These are phyloP conservation scores for Gautieria morchelliformis DNA, from an alignment of 768 basidiomycete genomes.

Conservation along the genomic window DNA sequence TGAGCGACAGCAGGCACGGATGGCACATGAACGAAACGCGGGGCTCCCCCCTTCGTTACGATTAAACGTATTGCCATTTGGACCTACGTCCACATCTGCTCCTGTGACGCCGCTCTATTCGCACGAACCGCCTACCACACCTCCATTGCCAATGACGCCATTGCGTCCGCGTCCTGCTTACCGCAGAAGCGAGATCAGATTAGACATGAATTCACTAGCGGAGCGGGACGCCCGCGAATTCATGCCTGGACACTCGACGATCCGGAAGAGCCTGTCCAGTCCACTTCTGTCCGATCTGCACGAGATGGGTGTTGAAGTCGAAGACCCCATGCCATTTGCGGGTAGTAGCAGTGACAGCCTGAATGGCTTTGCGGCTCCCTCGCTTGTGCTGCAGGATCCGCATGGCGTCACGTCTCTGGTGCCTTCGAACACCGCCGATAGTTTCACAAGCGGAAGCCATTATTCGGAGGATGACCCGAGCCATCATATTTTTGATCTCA, in stretches of 20 bases:
- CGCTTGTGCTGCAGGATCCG: constrained; percentile 6
- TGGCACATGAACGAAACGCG: neutral
- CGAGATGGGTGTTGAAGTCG: constrained; percentile 7
- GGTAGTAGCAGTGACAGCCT: constrained; percentile 1
- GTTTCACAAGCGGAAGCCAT: constrained; percentile 1
- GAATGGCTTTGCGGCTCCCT: neutral
- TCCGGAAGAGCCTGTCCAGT: constrained; percentile 7
- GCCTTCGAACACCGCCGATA: constrained; percentile 3
- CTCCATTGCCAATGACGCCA: neutral
- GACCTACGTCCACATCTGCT: neutral
- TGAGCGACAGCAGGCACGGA: neutral
- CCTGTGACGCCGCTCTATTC: neutral
- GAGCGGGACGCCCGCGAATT: neutral
- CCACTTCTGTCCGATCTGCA: constrained; percentile 9
- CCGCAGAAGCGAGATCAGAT: neutral
- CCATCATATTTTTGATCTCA: neutral
- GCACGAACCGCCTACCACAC: neutral
- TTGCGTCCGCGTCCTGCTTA: neutral
- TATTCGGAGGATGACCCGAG: neutral
- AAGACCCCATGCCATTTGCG: neutral
- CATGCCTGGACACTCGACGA: constrained; percentile 5
- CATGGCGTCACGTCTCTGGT: constrained; percentile 5
- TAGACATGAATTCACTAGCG: neutral
- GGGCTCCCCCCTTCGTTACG: neutral
- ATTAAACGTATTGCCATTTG: neutral